These are phyloP conservation scores for Cadophora sp. DNA, from an alignment of 2,329 filamentous ascomycete species.

Conservation along the genomic window DNA sequence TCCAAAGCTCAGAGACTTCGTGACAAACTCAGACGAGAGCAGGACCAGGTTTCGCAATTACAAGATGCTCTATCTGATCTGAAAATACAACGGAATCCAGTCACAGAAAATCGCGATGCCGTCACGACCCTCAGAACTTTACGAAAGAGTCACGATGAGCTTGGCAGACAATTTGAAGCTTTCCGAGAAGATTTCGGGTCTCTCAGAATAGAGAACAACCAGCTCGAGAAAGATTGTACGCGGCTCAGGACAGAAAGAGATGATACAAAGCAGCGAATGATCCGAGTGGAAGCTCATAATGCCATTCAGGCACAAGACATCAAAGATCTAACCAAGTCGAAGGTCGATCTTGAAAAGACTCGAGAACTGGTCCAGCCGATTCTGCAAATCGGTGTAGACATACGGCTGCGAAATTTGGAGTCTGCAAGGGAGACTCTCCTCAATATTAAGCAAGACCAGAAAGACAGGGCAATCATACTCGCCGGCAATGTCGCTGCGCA, in stretches of 20 bases:
- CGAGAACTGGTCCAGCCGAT: conserved; percentile 1
- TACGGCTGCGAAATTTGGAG: conserved; percentile 14
- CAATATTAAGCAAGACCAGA: neutral
- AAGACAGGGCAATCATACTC: conserved; percentile 10
- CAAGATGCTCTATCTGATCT: neutral
- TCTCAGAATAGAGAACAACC: neutral
- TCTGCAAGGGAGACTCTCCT: conserved; percentile 1
- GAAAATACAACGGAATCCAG: neutral
- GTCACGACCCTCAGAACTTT: neutral
- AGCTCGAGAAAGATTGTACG: neutral
- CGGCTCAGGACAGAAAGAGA: neutral
- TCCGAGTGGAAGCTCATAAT: neutral
- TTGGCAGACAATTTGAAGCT: neutral
- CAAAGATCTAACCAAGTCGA: neutral
- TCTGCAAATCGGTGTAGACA: conserved; percentile 15
- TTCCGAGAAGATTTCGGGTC: neutral
- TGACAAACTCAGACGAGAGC: conserved; percentile 2
- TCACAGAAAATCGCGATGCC: neutral
- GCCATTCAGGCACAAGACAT: neutral
- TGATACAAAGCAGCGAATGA: neutral
- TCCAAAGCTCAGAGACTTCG: neutral
- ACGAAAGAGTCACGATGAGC: neutral
- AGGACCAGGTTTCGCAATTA: neutral
- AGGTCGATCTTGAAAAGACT: neutral
- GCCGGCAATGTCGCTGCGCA: conserved; percentile 18